These are phyloP conservation scores for Polysphondylium violaceum DNA, from an alignment of 78 protist genomes.

Conservation along the genomic window DNA sequence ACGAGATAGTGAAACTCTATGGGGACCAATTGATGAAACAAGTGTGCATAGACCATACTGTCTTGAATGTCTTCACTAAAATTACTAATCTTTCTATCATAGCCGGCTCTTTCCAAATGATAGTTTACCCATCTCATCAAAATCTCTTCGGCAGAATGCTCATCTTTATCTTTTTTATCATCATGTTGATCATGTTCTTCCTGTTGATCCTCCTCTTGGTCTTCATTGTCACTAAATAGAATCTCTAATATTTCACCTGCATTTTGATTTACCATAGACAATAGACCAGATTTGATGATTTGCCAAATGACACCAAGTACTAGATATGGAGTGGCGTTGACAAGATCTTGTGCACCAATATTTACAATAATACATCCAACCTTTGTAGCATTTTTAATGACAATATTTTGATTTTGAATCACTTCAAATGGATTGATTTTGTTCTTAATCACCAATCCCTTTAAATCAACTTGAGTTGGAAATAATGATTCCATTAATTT, in stretches of 20 bases:
- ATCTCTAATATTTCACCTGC: constrained; percentile 60
- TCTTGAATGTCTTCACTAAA: constrained; percentile 73
- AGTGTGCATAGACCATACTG: constrained; percentile 42
- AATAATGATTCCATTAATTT: constrained; percentile 73
- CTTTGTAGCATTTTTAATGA: constrained; percentile 63
- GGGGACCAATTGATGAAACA: constrained; percentile 64
- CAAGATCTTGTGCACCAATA: constrained; percentile 73
- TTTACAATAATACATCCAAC: constrained; percentile 77
- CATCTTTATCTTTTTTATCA: constrained; percentile 5
- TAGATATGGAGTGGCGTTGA: constrained; percentile 48
- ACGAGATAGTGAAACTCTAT: constrained; percentile 27
- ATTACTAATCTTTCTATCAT: constrained; percentile 42
- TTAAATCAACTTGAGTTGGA: constrained; percentile 38
- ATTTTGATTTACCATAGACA: constrained; percentile 67
- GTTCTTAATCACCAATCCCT: constrained; percentile 41
- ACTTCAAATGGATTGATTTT: constrained; percentile 74
- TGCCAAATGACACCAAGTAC: constrained; percentile 76
- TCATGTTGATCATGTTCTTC: constrained; percentile 17
- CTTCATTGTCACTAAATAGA: too few relatives aligned
- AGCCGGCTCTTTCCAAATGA: constrained; percentile 59
- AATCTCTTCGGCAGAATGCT: constrained; percentile 79
- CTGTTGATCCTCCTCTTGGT: constrained; percentile 18
- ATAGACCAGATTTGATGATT: constrained; percentile 70
- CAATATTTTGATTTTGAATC: constrained; percentile 72
- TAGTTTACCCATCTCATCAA: constrained; percentile 74